Conservation (phyloP, 768 basidiomycete species). For the Tricholomella constricta region DNA sequence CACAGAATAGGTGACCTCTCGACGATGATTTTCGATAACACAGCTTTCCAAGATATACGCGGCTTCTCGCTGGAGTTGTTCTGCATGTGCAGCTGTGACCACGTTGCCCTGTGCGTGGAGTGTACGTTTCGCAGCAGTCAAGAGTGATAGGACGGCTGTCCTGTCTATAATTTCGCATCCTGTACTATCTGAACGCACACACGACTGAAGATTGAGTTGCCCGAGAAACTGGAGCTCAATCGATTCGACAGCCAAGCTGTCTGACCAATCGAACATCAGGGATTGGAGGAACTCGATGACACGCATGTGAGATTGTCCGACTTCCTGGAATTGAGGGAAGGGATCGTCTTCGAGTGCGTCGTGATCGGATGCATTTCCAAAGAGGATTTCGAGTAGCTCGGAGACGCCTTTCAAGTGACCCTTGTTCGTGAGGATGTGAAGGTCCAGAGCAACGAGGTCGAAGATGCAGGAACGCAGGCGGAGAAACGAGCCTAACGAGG, state of each 20-base stretch:
- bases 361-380: constrained; percentile 61
- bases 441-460: constrained; percentile 83
- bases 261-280: constrained; percentile 86
- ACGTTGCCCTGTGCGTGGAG: constrained; percentile 71
- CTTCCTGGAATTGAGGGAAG: constrained; percentile 63
- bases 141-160: constrained; percentile 66
- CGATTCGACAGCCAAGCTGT: constrained; percentile 61
- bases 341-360: constrained; percentile 52
- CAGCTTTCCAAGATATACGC: constrained; percentile 81
- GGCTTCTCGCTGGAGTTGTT: constrained; percentile 69
- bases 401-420: constrained; percentile 72
- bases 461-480: constrained; percentile 83
- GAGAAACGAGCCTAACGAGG: constrained; percentile 73
- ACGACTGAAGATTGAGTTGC: constrained; percentile 68
- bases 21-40: constrained; percentile 84
- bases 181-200: constrained; percentile 62
- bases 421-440: constrained; percentile 82
- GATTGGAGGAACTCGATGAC: constrained; percentile 90
- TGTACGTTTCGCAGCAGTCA: constrained; percentile 58
- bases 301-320: constrained; percentile 81
- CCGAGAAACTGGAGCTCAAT: constrained; percentile 65
- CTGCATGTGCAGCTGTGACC: constrained; percentile 59
- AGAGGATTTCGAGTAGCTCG: constrained; percentile 80
- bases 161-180: constrained; percentile 88
- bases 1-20: constrained; percentile 74